A percentile compares a stretch with the other conserved stretches of the same genome.
Evolutionary conservation across 2,329 filamentous ascomycete genomes (phyloP).

Genomic region (Pseudocercospora pini-densiflorae): DNA sequence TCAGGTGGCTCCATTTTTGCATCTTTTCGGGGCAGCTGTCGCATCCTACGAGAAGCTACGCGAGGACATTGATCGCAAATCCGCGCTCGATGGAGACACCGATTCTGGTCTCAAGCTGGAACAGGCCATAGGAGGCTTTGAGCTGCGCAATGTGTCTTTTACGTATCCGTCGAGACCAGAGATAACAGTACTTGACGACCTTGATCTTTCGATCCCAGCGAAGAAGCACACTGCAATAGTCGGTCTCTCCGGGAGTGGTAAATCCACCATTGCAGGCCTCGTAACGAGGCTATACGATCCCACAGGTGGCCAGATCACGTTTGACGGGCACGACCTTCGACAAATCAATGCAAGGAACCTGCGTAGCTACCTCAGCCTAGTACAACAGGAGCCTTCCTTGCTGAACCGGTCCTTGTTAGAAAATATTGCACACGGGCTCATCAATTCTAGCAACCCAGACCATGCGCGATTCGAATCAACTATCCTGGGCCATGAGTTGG

Average conservation of each 20-base stretch:
- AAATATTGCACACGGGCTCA: constrained; percentile 55
- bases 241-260: constrained; percentile 48
- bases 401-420: constrained; percentile 58
- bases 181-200: constrained; percentile 42
- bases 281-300: constrained; percentile 44
- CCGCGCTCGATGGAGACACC: constrained; percentile 43
- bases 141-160: constrained; percentile 46
- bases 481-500: constrained; percentile 32
- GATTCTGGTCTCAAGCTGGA: constrained; percentile 11
- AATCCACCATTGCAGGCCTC: constrained; percentile 46
- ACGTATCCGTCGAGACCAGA: constrained; percentile 48
- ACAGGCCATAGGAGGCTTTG: constrained; percentile 32
- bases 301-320: constrained; percentile 33
- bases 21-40: constrained; percentile 54
- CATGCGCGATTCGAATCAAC: background rate
- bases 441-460: constrained; percentile 3
- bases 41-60: constrained; percentile 62
- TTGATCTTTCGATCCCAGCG: constrained; percentile 43
- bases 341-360: constrained; percentile 44
- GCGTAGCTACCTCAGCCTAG: constrained; percentile 42
- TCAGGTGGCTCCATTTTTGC: constrained; percentile 52
- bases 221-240: constrained; percentile 45
- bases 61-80: constrained; percentile 59
- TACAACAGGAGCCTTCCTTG: constrained; percentile 58
- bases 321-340: constrained; percentile 45